A percentile compares a stretch with the other conserved stretches of the same genome.
Conservation (phyloP, 805 yeast species). For the Tetrapisispora nanseiensis region DNA sequence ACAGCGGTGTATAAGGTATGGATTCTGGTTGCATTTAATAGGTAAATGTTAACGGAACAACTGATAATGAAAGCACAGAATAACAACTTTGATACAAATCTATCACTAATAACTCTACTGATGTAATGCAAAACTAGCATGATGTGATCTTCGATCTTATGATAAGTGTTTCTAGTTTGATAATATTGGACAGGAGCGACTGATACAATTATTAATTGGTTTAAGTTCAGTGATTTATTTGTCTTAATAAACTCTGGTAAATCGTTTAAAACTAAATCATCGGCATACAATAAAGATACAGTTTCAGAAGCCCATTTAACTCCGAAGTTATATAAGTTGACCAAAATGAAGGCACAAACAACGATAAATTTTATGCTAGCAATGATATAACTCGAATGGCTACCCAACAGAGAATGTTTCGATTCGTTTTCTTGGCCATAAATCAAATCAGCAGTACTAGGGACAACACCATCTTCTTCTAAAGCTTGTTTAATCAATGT, state of each 20-base stretch:
- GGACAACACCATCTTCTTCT: slow-evolving; percentile 87
- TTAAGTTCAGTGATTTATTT: slow-evolving; percentile 24
- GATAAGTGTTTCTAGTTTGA: slow-evolving; percentile 45
- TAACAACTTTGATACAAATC: slow-evolving; percentile 65
- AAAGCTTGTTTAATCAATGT: slow-evolving; percentile 66
- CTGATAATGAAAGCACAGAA: slow-evolving; percentile 66
- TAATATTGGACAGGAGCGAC: slow-evolving; percentile 48
- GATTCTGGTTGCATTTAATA: slow-evolving; percentile 74
- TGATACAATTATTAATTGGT: slow-evolving; percentile 45
- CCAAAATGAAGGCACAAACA: slow-evolving; percentile 47
- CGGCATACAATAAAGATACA: slow-evolving; percentile 18
- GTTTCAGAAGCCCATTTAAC: slow-evolving; percentile 49
- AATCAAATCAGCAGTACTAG: slow-evolving; percentile 63
- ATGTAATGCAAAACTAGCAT: slow-evolving; percentile 43
- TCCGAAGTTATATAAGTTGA: slow-evolving; percentile 61
- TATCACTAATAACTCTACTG: slow-evolving; percentile 67
- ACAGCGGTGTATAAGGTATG: slow-evolving; percentile 38
- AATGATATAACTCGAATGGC: slow-evolving; percentile 33
- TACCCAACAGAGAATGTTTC: slow-evolving; percentile 16
- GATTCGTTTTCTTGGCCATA: slow-evolving; percentile 26
- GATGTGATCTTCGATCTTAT: slow-evolving; percentile 51
- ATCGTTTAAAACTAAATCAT: slow-evolving; percentile 30
- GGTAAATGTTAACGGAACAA: slow-evolving; percentile 70
- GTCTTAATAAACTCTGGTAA: slow-evolving; percentile 32
- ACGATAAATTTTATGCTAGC: slow-evolving; percentile 51